A percentile compares a stretch with the other conserved stretches of the same genome.
phyloP scores from a whole-genome alignment of 2,329 filamentous ascomycete genomes.

The Venturia effusa region DNA sequence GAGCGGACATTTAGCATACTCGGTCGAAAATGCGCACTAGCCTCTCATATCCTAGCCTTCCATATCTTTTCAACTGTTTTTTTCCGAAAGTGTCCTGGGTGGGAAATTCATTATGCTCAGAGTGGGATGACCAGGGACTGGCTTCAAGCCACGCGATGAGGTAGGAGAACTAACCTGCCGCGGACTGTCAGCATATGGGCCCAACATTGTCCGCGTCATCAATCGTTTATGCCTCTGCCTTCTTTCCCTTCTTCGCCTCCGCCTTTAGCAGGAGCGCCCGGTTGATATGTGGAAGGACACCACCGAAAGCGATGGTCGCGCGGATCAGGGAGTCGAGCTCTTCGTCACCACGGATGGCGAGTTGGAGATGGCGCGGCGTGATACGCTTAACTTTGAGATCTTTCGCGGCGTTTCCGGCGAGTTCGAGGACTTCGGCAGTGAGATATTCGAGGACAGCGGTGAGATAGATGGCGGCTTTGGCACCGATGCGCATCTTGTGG shows the following conservation, averaged over 20 bases:
- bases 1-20: not conserved
- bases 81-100: not conserved
- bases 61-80: too few relatives aligned
- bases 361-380: slow-evolving; percentile 91
- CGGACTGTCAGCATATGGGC: not conserved
- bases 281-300: slow-evolving; percentile 98
- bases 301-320: slow-evolving; percentile 95
- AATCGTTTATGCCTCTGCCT: slow-evolving; percentile 23
- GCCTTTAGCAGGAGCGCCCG: slow-evolving; percentile 90
- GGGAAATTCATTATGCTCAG: not conserved
- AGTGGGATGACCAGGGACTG: not conserved
- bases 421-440: slow-evolving; percentile 93
- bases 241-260: slow-evolving; percentile 91
- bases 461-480: slow-evolving; percentile 96
- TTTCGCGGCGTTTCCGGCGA: slow-evolving; percentile 97
- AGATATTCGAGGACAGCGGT: slow-evolving; percentile 97
- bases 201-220: not conserved
- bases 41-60: not conserved
- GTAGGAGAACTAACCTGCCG: not conserved
- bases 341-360: slow-evolving; percentile 96
- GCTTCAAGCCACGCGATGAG: not conserved
- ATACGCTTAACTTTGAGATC: slow-evolving; percentile 99
- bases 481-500: slow-evolving; percentile 99
- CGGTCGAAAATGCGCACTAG: not conserved
- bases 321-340: slow-evolving; percentile 95